Evolutionary conservation across 192 early-diverging fungal species (phyloP), one percentile per base, ranked within the genome.

Genomic region (Umbelopsis sp.): DNA sequence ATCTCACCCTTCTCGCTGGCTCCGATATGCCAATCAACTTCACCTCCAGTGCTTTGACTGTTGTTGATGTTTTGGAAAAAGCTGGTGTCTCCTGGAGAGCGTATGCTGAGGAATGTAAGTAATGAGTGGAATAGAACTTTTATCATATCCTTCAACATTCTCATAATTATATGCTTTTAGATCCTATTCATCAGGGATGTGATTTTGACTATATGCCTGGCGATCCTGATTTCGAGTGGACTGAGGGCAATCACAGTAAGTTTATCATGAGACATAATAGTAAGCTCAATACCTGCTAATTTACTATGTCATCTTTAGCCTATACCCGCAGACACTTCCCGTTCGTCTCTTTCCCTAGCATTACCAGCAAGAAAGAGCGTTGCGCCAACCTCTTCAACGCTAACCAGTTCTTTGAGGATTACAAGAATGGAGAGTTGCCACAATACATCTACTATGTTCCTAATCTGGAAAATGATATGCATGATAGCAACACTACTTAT

Each of bases 381-480:
- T 66, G 65, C 45, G n/a, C 45, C 65, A 66, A 66, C 13, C 18
- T 66, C 37, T 66, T 25, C 65, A 66, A 66, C 23, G 20, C 65
- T 66, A 18, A 4, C 13, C n/a, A 25, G 18, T 66, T 66, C 65
- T 66, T 20, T 9, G 22, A 66, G 25, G 21, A 66, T 48, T 48
- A 25, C 21, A 46, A 66, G 65, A 30, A 66, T 0, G 65, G n/a
- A 23, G 25, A 66, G n/a, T 18, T 66, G 2, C 65, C 65, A 16
- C 65, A 66, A 46, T 66, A 25, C 18, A n/a, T 66, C 65, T 66
- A 66, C 45, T 66, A 25, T 22, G 65, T 66, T 47, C 65, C 65
- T 46, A 66, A 45, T 45, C 4, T 66, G 44, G 10, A 25, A 8
- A 21, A 66, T 16, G 65, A 66, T 48, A 30, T 20, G 22, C 65